These are phyloP conservation scores for Cyclocybe cylindracea DNA, from an alignment of 768 basidiomycete genomes.

Conservation along the genomic window DNA sequence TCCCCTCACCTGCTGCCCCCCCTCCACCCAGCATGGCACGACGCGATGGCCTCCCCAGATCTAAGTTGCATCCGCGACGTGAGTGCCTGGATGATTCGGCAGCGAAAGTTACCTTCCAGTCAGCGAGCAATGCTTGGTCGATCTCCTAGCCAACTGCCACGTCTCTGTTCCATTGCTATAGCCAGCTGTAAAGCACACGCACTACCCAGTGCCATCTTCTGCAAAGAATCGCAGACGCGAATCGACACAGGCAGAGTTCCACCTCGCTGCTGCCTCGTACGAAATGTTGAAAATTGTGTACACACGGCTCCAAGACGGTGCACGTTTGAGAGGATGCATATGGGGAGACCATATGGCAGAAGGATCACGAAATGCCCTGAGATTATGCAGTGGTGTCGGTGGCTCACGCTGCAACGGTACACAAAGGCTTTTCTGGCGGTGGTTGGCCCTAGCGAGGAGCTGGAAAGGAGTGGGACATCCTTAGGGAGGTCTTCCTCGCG, in stretches of 20 bases:
- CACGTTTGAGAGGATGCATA: conserved; percentile 21
- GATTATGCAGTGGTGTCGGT: conserved; percentile 18
- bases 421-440: conserved; percentile 25
- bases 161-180: too few relatives aligned
- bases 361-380: conserved; percentile 26
- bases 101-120: too few relatives aligned
- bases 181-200: too few relatives aligned
- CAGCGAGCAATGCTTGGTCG: too few relatives aligned
- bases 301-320: conserved; percentile 21
- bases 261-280: conserved; percentile 15
- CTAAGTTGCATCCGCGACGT: too few relatives aligned
- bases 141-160: too few relatives aligned
- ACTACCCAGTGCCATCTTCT: too few relatives aligned
- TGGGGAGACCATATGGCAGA: conserved; percentile 26
- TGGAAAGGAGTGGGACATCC: conserved; percentile 11
- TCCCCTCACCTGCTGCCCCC: too few relatives aligned
- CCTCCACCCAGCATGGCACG: too few relatives aligned
- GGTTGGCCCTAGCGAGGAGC: conserved; percentile 25
- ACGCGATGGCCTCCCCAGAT: too few relatives aligned
- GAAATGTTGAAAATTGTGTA: conserved; percentile 25
- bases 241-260: conserved; percentile 15
- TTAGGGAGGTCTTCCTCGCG: neutral
- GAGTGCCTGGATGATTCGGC: too few relatives aligned
- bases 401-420: conserved; percentile 20
- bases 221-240: too few relatives aligned